Base-by-base conservation (phyloP, 2,329 filamentous ascomycete species). In the Eurotiales sp. region DNA sequence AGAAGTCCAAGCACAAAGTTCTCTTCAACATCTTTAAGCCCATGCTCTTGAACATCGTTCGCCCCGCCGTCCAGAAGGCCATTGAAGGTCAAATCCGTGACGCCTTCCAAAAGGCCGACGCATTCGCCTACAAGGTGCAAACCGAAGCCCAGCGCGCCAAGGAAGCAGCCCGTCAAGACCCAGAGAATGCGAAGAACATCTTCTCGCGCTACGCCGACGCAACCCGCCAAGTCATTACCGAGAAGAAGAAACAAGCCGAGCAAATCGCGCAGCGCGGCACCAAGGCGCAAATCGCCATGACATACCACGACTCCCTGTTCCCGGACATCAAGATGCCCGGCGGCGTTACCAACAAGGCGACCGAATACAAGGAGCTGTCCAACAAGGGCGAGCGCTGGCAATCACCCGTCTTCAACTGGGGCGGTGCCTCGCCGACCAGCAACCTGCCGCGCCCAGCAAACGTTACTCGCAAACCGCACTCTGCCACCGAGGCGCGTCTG, bases 1-100 rank as follows among this genome's bases (percentile, higher is more conserved):
- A 91, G 79, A 84, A 96, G 77, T 96, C 91, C 47, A 95, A 86
- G 70, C 91, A 97, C 81, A 99, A 96, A 81, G 65, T 93, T 11
- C 79, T 97, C 19, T 96, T 97, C 70, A 77, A 76, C 50, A 67
- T 96, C 32, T 86, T 92, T 78, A 96, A 96, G 79, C 89, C 91
- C 4, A 67, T 97, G 22, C 78, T 95, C 58, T 80, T 96, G 66
- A 90, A 86, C 73, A 83, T 90, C 23, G 81, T 99, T 61, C 86
- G 87, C 43, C 90, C 92, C 29, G 87, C 83, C 15, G 77, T 99
- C 53, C 84, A 93, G 71, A 95, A 93, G 79, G 87, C 87, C 2
- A 74, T 95, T 1, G 92, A 96, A 76, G 89, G 92, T 75, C 83
- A 89, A 61, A 89, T 99, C 72, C 89, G 86, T 70, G 85, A 96